A percentile compares a stretch with the other conserved stretches of the same genome.
Conservation (phyloP, 1,284 basidiomycete genomes). For the Pseudozyma thailandica region DNA sequence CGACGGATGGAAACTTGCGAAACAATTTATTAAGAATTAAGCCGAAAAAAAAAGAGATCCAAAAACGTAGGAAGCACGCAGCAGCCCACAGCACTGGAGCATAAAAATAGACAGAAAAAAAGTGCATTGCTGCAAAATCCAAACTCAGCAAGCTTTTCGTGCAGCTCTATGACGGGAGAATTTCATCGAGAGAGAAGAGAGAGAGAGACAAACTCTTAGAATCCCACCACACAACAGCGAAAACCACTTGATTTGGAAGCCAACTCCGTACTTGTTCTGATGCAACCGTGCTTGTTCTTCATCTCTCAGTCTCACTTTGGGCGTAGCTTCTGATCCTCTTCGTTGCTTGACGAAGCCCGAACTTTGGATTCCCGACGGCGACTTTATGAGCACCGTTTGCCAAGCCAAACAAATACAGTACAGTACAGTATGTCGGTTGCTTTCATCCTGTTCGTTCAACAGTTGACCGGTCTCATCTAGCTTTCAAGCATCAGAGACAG, state of each 20-base stretch:
- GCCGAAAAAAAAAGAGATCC: neutral
- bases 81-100: neutral
- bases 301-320: neutral
- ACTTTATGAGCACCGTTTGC: no score
- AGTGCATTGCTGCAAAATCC: neutral
- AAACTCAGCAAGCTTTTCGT: neutral
- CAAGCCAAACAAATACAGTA: no score
- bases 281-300: conserved; percentile 6
- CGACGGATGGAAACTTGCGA: no score
- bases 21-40: no score
- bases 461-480: neutral
- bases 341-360: neutral
- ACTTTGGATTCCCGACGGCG: no score
- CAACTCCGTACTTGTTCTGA: neutral
- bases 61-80: no score
- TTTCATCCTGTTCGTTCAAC: neutral
- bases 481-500: no score
- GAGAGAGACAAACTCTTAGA: no score
- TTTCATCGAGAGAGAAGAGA: no score
- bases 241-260: no score
- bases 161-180: neutral
- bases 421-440: neutral
- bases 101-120: neutral
- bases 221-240: no score
- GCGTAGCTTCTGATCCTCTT: no score